Base-by-base conservation (phyloP, 2,329 filamentous ascomycete genomes). In the Colletotrichum scovillei region DNA sequence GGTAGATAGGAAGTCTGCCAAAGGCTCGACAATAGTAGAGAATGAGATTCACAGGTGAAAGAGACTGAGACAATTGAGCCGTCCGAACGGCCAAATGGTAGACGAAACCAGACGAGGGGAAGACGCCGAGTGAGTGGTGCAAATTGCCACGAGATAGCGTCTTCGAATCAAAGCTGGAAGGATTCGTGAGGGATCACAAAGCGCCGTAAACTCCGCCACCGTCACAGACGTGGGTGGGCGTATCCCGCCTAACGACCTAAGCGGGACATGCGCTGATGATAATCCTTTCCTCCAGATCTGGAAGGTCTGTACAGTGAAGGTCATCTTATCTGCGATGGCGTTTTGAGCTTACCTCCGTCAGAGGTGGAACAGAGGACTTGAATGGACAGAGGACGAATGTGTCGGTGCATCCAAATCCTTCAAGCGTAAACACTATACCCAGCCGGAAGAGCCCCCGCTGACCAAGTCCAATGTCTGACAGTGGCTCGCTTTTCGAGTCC, bases 281-380 rank as follows among this genome's bases (percentile, higher is more conserved):
- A 49, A 70, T 66, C 55, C 60, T 69, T 65, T 24, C 52, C 12
- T 9, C 60, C 56, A n/a, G 19, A 70, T 56, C 6, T 30, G 67
- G 71, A 73, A 73, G 71, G 71, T 70, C 71, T 49, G 6, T 38
- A 38, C 28, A n/a, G 14, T 11, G 32, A 14, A 12, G 46, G n/a
- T 49, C 26, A 22, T 62, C 22, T 57, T 65, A 66, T 66, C 70
- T 66, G 11, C 26, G 22, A 57, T 24, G 28, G 28, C 22, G 60
- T 56, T 42, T 1, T 60, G 55, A 28, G 22, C 14, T 24, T 22
- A 26, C 56, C 28, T 56, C 16, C 24, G 16, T 11, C 22, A 22
- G 35, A 66, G 24, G 16, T 28, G 16, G 26, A 38, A 35, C 56
- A 19, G 24, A 52, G 16, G 24, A 30, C 16, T 35, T 19, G 19